A percentile compares a stretch with the other conserved stretches of the same genome.
These are phyloP conservation scores for Tricholomella constricta DNA, from an alignment of 768 basidiomycete species.

Conservation along the genomic window DNA sequence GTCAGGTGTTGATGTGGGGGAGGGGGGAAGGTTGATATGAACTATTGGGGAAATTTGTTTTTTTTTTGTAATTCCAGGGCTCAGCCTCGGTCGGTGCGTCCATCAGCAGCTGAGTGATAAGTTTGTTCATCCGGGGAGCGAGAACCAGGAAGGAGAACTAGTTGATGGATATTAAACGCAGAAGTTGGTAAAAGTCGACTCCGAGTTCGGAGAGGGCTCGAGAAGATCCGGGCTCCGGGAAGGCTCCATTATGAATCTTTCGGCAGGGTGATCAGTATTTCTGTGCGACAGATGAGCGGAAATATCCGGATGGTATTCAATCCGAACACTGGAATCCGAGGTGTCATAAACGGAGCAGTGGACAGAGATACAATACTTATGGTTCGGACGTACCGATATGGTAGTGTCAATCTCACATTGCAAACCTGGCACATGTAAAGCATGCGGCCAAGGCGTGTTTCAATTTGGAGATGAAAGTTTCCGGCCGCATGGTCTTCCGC, in stretches of 20 bases:
- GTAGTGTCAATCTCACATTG: neutral
- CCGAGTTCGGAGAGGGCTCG: neutral
- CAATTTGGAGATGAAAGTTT: neutral
- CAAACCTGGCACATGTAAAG: neutral
- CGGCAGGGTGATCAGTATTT: conserved; percentile 1
- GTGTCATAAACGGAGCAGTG: neutral
- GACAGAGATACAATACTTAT: neutral
- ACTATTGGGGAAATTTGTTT: conserved; percentile 5
- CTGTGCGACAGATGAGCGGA: neutral
- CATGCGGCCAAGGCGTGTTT: neutral
- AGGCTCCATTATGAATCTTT: neutral
- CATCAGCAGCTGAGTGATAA: neutral
- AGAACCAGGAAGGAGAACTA: conserved; percentile 7
- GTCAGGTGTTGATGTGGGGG: conserved; percentile 14
- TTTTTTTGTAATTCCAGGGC: too few relatives aligned
- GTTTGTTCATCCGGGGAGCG: conserved; percentile 10
- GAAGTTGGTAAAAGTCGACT: neutral
- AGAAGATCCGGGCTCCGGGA: conserved; percentile 1
- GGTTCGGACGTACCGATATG: neutral
- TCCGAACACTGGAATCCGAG: neutral
- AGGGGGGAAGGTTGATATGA: conserved; percentile 5
- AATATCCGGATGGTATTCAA: conserved; percentile 11
- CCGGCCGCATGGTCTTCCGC: neutral
- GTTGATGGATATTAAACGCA: conserved; percentile 1
- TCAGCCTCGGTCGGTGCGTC: too few relatives aligned